Evolutionary conservation across 257 asterid genomes (phyloP), one percentile per base, ranked within the genome.

Genomic region (Anisodus acutangulus): DNA sequence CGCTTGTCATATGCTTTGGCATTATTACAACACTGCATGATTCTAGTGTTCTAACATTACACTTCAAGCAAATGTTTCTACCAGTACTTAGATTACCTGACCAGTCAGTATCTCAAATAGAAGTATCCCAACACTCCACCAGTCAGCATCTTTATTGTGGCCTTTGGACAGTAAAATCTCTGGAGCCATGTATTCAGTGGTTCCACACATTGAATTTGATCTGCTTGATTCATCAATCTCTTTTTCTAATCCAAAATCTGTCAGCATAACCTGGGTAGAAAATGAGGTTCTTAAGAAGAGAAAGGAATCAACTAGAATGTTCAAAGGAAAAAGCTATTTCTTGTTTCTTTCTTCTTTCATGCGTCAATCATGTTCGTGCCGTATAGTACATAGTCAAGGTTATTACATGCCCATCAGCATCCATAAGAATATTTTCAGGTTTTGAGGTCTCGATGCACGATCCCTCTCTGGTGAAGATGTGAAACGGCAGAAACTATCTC

Each of bases 341-440:
- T 72, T 72, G 4, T 47, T 47, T 47, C 41, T 47, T 45, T 72
- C 37, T 19, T 71, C 15, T 84, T 80, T 60, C 59, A 67, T 84
- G 82, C 51, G 60, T 19, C 41, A 26, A 58, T 83, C 85, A 76
- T 81, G 89, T 69, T 78, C 69, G 76, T 53, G 84, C 84, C 79
- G 70, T 62, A 6, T 7, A 83, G 83, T 80, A 72, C 67, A 12
- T 15, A 57, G 71, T 49, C 81, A 87, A 55, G 88, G 79, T 43
- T 89, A 72, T 92, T 89, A 95, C 98, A 89, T 95, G 98, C 74
- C 98, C 98, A 89, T 95, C 98, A 87, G 93, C 89, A 92, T 92
- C 98, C 98, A 95, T 94, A 90, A 95, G 98, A 88, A 94, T 94
- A 88, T 95, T 95, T 88, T 95, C 98, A 6, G 98, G 98, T 87